Evolutionary conservation across 805 yeast genomes (phyloP), one percentile per base, ranked within the genome.

Genomic region (Tetrapisispora iriomotensis): DNA sequence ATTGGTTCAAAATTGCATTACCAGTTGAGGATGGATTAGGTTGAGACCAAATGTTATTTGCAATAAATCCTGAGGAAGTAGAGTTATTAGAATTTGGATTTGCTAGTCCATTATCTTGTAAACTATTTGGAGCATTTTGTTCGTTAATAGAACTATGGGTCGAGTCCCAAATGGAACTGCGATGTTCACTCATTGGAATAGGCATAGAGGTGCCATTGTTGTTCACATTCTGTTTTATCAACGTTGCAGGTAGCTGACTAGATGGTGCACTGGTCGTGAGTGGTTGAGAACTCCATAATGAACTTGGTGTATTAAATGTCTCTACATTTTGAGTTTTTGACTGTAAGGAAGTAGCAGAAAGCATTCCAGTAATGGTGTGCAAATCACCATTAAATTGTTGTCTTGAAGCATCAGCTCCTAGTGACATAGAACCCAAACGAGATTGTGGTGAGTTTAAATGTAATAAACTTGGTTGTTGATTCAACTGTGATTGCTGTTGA

Each of bases 91-190:
- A 8, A 19, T 18, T n/a, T 13, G 41, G 31, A 8, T 8, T 18
- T 27, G 29, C 8, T 10, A 18, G 9, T 8, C 10, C 18, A 22
- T 38, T 29, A 21, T 14, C 8, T 32, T 36, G 37, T 3, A 33
- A n/a, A 17, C 26, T 32, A 13, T 24, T 24, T 8, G 42, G 17
- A 5, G 24, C 18, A n/a, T 20, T 33, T n/a, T 20, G 13, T n/a
- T 35, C 36, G 2, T 19, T 7, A 1, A 37, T 8, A 17, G 22
- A 24, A 14, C 29, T 21, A 15, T 34, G 22, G 10, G 6, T 15
- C 17, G 13, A 7, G 29, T 54, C 56, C 62, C 62, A 58, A 15
- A 58, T 56, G 4, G 62, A 58, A 30, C 46, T 48, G 20, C 49
- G 39, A 22, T 43, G 42, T 3, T 42, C 32, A 13, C 20, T 9